phyloP scores from a whole-genome alignment of 208 protist genomes.

The Crithidia expoeki region DNA sequence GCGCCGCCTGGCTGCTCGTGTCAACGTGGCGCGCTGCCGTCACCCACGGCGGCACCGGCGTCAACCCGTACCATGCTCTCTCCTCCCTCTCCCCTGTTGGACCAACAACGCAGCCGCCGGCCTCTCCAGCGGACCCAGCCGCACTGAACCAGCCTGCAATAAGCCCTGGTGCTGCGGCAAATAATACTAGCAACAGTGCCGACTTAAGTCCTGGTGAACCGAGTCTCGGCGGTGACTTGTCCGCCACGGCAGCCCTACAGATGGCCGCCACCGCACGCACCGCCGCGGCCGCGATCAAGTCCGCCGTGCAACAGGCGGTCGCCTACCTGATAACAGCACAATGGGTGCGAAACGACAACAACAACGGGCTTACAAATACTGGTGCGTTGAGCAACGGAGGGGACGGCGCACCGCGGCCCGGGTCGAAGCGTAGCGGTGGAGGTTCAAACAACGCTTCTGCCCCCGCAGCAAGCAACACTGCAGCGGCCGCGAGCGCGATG shows the following conservation, averaged over 20 bases:
- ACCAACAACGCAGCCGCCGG: neutral
- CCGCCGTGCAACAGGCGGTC: slow-evolving; percentile 16
- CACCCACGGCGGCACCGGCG: slow-evolving; percentile 14
- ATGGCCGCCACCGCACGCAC: slow-evolving; percentile 14
- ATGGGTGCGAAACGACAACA: neutral
- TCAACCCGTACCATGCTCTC: slow-evolving; percentile 2
- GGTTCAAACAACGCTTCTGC: too few relatives aligned
- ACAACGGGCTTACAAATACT: neutral
- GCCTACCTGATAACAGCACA: slow-evolving; percentile 2
- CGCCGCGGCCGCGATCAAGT: slow-evolving; percentile 8
- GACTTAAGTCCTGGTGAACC: too few relatives aligned
- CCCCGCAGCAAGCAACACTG: neutral
- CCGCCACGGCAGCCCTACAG: neutral
- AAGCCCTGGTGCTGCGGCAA: neutral
- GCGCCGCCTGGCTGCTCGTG: slow-evolving; percentile 26
- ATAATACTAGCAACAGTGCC: neutral
- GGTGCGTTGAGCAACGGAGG: neutral
- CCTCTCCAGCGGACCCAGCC: neutral
- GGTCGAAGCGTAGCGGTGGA: neutral
- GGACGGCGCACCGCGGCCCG: slow-evolving; percentile 1
- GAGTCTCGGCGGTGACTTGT: neutral
- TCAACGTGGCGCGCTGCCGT: slow-evolving; percentile 21
- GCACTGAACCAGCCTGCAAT: too few relatives aligned
- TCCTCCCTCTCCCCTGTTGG: neutral
- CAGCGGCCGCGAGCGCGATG: neutral